phyloP scores from a whole-genome alignment of 164 flowering plant species.

The Protea cynaroides region DNA sequence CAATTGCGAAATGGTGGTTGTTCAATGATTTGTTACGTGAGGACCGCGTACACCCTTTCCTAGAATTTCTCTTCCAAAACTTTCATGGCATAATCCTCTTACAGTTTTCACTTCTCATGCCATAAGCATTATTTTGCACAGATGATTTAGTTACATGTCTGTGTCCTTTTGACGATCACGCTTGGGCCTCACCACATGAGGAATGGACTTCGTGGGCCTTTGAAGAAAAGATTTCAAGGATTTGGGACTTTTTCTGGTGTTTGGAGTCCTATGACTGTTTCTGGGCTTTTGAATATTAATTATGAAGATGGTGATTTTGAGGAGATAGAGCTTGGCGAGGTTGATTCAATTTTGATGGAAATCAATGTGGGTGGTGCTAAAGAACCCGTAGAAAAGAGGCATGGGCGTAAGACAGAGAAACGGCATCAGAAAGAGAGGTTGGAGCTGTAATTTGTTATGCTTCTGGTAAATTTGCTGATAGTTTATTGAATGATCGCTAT shows the following conservation, averaged over 20 bases:
- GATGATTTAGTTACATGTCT: background rate
- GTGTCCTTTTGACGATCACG: background rate
- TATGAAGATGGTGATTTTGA: conserved; percentile 66
- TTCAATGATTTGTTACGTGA: no score
- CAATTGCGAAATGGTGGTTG: no score
- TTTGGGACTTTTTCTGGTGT: conserved; percentile 36
- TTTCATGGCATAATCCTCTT: background rate
- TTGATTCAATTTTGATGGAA: conserved; percentile 24
- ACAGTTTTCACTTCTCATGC: background rate
- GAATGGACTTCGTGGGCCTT: conserved; percentile 64
- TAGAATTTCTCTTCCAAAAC: background rate
- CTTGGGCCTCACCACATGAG: background rate
- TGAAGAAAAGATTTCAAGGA: conserved; percentile 52
- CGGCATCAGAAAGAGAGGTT: conserved; percentile 29
- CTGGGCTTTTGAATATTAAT: conserved; percentile 41
- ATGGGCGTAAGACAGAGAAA: conserved; percentile 37
- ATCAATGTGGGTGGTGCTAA: background rate
- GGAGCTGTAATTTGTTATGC: conserved; percentile 3
- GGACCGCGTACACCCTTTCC: no score
- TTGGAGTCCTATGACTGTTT: conserved; percentile 40
- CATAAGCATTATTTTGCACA: background rate
- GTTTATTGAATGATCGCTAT: conserved; percentile 7
- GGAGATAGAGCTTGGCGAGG: conserved; percentile 39
- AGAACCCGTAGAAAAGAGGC: conserved; percentile 12
- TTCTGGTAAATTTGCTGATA: conserved; percentile 18